phyloP scores from a whole-genome alignment of 2,329 filamentous ascomycete genomes.

The Curvularia spicifera region DNA sequence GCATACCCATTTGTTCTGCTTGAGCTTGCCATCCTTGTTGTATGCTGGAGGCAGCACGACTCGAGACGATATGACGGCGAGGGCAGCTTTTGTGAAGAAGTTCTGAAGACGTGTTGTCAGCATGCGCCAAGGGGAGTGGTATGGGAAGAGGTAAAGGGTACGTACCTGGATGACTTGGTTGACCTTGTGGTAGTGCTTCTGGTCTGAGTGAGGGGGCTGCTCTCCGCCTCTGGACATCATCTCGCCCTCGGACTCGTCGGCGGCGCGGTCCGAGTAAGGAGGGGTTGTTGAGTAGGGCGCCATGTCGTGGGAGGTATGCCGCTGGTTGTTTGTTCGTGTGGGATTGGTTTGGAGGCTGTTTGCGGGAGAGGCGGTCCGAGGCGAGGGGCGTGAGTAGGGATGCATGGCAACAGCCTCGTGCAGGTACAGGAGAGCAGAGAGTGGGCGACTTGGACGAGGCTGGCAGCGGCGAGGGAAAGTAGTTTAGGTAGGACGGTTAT shows the following conservation, averaged over 20 bases:
- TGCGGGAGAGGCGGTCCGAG: slow-evolving; percentile 74
- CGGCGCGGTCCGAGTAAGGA: slow-evolving; percentile 57
- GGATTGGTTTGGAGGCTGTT: slow-evolving; percentile 75
- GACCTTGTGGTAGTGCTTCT: slow-evolving; percentile 64
- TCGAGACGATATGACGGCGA: slow-evolving; percentile 82
- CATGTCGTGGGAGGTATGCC: slow-evolving; percentile 65
- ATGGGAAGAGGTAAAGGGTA: slow-evolving; percentile 2
- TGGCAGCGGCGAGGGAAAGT: slow-evolving; percentile 18
- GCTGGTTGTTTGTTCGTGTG: slow-evolving; percentile 72
- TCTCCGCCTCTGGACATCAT: slow-evolving; percentile 47
- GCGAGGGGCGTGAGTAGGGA: slow-evolving; percentile 77
- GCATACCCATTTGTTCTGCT: slow-evolving; percentile 87
- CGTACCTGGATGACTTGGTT: slow-evolving; percentile 91
- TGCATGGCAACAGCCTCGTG: slow-evolving; percentile 68
- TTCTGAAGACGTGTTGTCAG: slow-evolving; percentile 65
- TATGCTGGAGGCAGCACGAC: slow-evolving; percentile 69
- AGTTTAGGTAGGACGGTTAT: slow-evolving; percentile 33
- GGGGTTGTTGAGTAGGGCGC: slow-evolving; percentile 61
- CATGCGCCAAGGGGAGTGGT: slow-evolving; percentile 3
- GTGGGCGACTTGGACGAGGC: slow-evolving; percentile 15
- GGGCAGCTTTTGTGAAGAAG: slow-evolving; percentile 85
- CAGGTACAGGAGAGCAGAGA: slow-evolving; percentile 22
- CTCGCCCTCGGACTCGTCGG: slow-evolving; percentile 58
- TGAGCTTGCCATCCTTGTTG: slow-evolving; percentile 65
- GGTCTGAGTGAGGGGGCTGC: slow-evolving; percentile 39